Conservation (phyloP, 192 early-diverging fungal species). For the Coemansia guatemalensis region DNA sequence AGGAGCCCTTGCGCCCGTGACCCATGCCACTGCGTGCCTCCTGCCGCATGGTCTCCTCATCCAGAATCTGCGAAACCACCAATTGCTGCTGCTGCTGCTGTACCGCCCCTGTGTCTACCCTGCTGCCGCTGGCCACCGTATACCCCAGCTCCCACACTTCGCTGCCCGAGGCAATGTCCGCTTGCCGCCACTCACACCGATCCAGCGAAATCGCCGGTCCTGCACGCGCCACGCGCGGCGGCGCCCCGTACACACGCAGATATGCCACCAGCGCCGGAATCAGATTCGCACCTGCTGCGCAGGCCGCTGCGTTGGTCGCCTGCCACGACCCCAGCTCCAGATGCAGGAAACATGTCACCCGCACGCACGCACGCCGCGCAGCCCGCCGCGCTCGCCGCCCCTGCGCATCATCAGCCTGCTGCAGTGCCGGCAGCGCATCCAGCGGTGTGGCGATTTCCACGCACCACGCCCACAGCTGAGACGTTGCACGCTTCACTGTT, state of each 20-base stretch:
- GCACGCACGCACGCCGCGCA: conserved; percentile 36
- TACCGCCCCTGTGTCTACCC: background rate
- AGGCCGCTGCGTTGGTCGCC: conserved; percentile 36
- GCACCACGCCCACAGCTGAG: conserved; percentile 51
- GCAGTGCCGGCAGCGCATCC: conserved; percentile 14
- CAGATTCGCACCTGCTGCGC: conserved; percentile 39
- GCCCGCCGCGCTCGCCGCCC: background rate
- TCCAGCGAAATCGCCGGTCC: conserved; percentile 38
- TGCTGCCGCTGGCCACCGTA: conserved; percentile 3
- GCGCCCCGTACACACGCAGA: conserved; percentile 40
- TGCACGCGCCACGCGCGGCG: conserved; percentile 41
- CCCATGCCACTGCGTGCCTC: background rate
- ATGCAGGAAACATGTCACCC: conserved; percentile 50
- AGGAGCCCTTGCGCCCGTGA: conserved; percentile 32
- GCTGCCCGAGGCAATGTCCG: background rate
- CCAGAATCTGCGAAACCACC: conserved; percentile 11
- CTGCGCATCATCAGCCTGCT: background rate
- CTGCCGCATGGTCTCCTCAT: conserved; percentile 10
- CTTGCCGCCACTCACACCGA: conserved; percentile 29
- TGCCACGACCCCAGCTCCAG: conserved; percentile 46
- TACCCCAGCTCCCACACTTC: conserved; percentile 9
- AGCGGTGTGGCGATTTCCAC: conserved; percentile 47
- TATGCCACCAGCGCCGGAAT: conserved; percentile 47
- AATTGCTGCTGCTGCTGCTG: conserved; percentile 6
- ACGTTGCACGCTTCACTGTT: conserved; percentile 28